Conservation (phyloP, 805 yeast species). For the Metschnikowia bowlesiae region DNA sequence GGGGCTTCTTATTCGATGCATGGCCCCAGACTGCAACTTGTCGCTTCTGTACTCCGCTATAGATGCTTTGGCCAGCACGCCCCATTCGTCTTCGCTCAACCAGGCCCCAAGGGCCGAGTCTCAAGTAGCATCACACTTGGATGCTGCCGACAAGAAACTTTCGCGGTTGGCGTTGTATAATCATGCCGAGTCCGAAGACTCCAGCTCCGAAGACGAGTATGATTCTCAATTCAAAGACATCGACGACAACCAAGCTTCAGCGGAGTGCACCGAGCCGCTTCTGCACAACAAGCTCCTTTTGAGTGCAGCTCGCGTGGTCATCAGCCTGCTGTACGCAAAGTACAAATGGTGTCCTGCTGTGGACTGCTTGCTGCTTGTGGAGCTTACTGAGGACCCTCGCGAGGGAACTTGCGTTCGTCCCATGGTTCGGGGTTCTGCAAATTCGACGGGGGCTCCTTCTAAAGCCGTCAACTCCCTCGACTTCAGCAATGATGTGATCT, state of each 20-base stretch:
- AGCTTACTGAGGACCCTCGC: conserved; percentile 15
- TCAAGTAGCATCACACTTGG: background rate
- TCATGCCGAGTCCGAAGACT: background rate
- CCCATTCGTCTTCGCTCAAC: background rate
- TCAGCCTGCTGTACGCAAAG: conserved; percentile 26
- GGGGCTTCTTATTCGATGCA: conserved; percentile 59
- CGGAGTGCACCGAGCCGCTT: conserved; percentile 7
- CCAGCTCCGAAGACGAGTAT: conserved; percentile 2
- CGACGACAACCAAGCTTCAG: background rate
- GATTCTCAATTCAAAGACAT: background rate
- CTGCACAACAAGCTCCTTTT: conserved; percentile 10
- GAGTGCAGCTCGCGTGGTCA: conserved; percentile 10
- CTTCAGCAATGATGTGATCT: no score
- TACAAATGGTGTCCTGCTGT: conserved; percentile 83
- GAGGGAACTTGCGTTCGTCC: conserved; percentile 14
- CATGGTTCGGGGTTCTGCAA: background rate
- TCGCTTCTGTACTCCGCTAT: conserved; percentile 42
- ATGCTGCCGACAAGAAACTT: background rate
- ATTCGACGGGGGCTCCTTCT: background rate
- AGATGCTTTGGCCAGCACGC: conserved; percentile 10
- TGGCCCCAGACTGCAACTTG: conserved; percentile 50
- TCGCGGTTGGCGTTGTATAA: background rate
- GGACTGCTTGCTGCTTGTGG: conserved; percentile 65
- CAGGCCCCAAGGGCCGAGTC: background rate
- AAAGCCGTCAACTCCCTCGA: background rate